Percentiles rank a stretch among this genome's conserved stretches.
phyloP scores from a whole-genome alignment of 2,329 filamentous ascomycete species.

The Clarireedia monteithiana region DNA sequence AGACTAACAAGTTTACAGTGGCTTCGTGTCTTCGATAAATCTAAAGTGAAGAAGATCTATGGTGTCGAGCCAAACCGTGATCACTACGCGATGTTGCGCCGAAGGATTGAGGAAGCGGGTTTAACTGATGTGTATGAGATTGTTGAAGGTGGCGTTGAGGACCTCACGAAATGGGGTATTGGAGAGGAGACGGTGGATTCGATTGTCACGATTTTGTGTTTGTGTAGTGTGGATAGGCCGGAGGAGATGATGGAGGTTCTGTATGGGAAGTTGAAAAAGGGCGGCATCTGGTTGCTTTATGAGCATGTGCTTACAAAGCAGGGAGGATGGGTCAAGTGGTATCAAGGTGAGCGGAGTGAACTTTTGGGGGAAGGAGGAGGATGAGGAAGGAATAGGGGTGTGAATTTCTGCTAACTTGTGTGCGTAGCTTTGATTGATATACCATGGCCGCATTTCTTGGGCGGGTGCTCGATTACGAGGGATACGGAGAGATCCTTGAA shows the following conservation, averaged over 20 bases:
- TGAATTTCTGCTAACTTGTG: slow-evolving; percentile 4
- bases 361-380: not conserved
- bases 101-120: slow-evolving; percentile 42
- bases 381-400: too few relatives aligned
- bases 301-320: slow-evolving; percentile 24
- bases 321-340: slow-evolving; percentile 15
- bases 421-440: slow-evolving; percentile 17
- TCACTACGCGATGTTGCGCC: slow-evolving; percentile 41
- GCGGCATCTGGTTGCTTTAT: slow-evolving; percentile 24
- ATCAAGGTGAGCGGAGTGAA: slow-evolving; percentile 22
- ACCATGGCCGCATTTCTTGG: slow-evolving; percentile 24
- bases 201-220: slow-evolving; percentile 24
- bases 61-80: slow-evolving; percentile 56
- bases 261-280: slow-evolving; percentile 22
- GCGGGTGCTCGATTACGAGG: slow-evolving; percentile 24
- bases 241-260: slow-evolving; percentile 21
- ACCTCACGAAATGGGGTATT: slow-evolving; percentile 38
- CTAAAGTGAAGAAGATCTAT: slow-evolving; percentile 38
- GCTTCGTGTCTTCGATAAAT: slow-evolving; percentile 9
- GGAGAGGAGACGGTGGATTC: slow-evolving; percentile 33
- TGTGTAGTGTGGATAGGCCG: slow-evolving; percentile 22
- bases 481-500: slow-evolving; percentile 22
- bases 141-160: slow-evolving; percentile 54
- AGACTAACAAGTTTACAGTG: slow-evolving; percentile 33
- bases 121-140: slow-evolving; percentile 52